These are phyloP conservation scores for Salix purpurea DNA, from an alignment of 345 rosid species.

Conservation along the genomic window DNA sequence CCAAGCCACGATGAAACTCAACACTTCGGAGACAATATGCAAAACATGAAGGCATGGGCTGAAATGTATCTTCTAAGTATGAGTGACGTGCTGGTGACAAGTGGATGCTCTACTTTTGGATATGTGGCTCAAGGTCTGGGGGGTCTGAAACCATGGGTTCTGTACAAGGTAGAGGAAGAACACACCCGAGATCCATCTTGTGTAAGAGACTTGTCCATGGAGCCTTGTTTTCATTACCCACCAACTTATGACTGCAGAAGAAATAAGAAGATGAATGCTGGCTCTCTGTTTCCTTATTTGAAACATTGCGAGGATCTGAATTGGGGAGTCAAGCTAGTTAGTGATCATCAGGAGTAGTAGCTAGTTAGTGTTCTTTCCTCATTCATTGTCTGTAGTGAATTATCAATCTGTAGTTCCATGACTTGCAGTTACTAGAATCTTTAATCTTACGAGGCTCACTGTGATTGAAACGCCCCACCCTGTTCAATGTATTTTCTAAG, in stretches of 20 bases:
- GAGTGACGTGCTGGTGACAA: conserved; percentile 22
- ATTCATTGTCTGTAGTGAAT: no score
- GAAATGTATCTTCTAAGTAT: conserved; percentile 29
- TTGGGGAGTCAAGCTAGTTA: conserved; percentile 9
- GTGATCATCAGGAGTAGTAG: not conserved
- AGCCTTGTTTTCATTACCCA: conserved; percentile 25
- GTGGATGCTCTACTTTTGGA: conserved; percentile 24
- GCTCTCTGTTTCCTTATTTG: not conserved
- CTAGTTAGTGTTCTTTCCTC: no score
- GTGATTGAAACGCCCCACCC: no score
- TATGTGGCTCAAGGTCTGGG: conserved; percentile 25
- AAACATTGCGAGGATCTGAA: conserved; percentile 5
- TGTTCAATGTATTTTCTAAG: no score
- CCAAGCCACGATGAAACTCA: conserved; percentile 21
- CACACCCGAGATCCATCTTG: conserved; percentile 15
- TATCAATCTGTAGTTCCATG: no score
- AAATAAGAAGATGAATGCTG: not conserved
- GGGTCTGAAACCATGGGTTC: conserved; percentile 15
- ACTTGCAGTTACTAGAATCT: no score
- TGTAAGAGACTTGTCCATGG: conserved; percentile 8
- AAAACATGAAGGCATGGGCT: conserved; percentile 24
- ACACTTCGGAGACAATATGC: conserved; percentile 10
- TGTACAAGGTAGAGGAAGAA: not conserved
- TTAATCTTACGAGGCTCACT: no score
- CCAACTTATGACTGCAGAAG: conserved; percentile 1